phyloP scores from a whole-genome alignment of 768 basidiomycete species.

The Leccinum rimulosum region DNA sequence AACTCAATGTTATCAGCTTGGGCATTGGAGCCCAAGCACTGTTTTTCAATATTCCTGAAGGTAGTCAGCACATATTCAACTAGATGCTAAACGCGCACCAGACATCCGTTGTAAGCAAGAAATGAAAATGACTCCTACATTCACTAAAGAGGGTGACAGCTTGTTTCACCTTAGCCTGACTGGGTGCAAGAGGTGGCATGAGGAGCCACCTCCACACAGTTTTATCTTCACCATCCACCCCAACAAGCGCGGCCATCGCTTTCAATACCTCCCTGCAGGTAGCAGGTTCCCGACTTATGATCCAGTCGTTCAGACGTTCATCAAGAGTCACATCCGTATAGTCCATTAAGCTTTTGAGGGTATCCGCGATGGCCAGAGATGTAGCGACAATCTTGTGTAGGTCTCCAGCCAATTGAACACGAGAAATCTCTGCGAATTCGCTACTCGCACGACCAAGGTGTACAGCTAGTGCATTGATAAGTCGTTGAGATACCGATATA shows the following conservation, averaged over 20 bases:
- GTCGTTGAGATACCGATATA: neutral
- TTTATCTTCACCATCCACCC: neutral
- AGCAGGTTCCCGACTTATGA: neutral
- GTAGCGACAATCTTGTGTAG: neutral
- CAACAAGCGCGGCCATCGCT: neutral
- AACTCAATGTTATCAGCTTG: neutral
- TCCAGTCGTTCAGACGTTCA: neutral
- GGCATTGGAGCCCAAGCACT: neutral
- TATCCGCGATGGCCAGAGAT: neutral
- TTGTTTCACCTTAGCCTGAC: neutral
- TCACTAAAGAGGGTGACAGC: neutral
- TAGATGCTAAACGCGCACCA: neutral
- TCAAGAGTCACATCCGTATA: neutral
- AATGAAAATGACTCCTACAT: neutral
- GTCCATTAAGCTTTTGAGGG: neutral
- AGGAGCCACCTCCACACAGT: neutral
- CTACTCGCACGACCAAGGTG: neutral
- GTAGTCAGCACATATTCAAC: neutral
- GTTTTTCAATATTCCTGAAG: slow-evolving; percentile 2
- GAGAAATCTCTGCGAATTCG: neutral
- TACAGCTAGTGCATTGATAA: neutral
- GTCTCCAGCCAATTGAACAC: neutral
- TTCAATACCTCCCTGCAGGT: neutral
- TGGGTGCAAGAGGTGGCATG: neutral
- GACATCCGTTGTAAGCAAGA: slow-evolving; percentile 1